Evolutionary conservation across 371 early-diverging fungal genomes (phyloP).

Genomic region (Haplosporangium sp.): DNA sequence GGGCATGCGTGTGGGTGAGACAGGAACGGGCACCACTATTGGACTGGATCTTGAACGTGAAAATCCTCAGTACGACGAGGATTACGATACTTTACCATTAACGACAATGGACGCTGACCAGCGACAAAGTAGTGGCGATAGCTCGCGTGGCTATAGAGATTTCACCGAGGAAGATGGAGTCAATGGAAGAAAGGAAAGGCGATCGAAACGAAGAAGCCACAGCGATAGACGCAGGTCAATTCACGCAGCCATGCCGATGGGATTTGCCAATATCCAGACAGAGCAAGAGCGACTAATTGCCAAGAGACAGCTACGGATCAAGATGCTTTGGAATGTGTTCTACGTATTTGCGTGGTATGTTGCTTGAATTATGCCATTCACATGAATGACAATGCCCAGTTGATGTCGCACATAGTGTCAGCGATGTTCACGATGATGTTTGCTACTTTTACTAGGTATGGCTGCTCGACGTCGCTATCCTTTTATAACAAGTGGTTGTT

Average conservation of each 20-base stretch:
- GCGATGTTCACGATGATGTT: background rate
- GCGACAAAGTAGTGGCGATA: too few species aligned
- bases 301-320: constrained; percentile 30
- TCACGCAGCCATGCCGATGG: constrained; percentile 10
- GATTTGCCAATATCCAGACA: constrained; percentile 27
- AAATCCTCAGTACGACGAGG: background rate
- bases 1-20: constrained; percentile 39
- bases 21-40: constrained; percentile 33
- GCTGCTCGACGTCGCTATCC: constrained; percentile 73
- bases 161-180: background rate
- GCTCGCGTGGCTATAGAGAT: too few species aligned
- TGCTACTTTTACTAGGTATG: constrained; percentile 25
- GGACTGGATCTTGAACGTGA: constrained; percentile 26
- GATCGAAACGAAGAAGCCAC: constrained; percentile 4
- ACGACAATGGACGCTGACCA: constrained; percentile 4
- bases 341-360: constrained; percentile 48
- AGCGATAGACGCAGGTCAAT: constrained; percentile 1
- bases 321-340: constrained; percentile 44
- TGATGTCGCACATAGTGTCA: too few species aligned
- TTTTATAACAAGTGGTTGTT: constrained; percentile 94
- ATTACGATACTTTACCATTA: constrained; percentile 16
- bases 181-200: background rate
- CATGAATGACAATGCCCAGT: too few species aligned
- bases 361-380: too few species aligned
- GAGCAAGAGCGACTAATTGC: constrained; percentile 37